Evolutionary conservation across 2,329 filamentous ascomycete genomes (phyloP).

Genomic region (Lachnellula occidentalis): DNA sequence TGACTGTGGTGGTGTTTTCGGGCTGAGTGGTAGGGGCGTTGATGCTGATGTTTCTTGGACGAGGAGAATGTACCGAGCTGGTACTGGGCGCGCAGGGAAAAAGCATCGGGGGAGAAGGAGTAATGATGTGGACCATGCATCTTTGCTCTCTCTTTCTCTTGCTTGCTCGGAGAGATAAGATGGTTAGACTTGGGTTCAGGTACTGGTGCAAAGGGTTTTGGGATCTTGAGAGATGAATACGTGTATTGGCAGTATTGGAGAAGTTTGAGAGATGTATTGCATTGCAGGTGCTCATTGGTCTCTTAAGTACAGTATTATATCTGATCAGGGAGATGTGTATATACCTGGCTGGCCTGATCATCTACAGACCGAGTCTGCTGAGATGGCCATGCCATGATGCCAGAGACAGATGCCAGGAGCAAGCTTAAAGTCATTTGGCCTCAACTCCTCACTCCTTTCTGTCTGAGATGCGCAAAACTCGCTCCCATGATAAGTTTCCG

Average conservation of each 20-base stretch:
- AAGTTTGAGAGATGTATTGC: background rate
- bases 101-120: background rate
- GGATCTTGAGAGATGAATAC: background rate
- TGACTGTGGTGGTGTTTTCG: background rate
- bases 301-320: too few relatives aligned
- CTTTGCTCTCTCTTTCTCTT: background rate
- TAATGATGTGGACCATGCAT: background rate
- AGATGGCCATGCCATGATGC: background rate
- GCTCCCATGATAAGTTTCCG: background rate
- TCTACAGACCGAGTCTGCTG: background rate
- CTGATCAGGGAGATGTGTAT: background rate
- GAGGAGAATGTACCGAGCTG: background rate
- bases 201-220: background rate
- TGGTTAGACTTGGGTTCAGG: background rate
- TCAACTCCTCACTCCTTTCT: background rate
- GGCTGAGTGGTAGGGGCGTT: background rate
- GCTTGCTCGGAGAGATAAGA: background rate
- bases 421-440: background rate
- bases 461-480: background rate
- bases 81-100: background rate
- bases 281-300: background rate
- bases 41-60: background rate
- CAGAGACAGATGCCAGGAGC: background rate
- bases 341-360: background rate
- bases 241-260: constrained; percentile 1